phyloP scores from a whole-genome alignment of 805 yeast genomes.

The Maudiozyma saulgeensis region DNA sequence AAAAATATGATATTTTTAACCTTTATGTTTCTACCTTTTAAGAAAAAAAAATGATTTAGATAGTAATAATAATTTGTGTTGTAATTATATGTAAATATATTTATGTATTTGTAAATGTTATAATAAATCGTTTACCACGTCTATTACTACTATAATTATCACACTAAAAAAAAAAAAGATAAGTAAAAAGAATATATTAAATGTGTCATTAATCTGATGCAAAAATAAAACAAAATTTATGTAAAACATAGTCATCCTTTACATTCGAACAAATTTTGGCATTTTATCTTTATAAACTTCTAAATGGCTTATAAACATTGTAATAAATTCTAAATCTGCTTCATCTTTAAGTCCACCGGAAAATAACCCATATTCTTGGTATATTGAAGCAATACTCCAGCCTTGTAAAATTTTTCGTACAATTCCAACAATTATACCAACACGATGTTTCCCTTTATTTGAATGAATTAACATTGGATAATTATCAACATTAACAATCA shows the following conservation, averaged over 20 bases:
- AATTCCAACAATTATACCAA: slow-evolving; percentile 87
- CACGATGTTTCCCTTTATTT: slow-evolving; percentile 94
- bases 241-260: not conserved
- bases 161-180: too few species aligned
- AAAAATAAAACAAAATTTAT: too few species aligned
- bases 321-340: slow-evolving; percentile 83
- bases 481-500: slow-evolving; percentile 54
- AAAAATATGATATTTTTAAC: too few species aligned
- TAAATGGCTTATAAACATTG: slow-evolving; percentile 61
- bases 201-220: too few species aligned
- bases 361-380: slow-evolving; percentile 86
- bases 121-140: too few species aligned
- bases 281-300: slow-evolving; percentile 37
- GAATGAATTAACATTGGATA: slow-evolving; percentile 87
- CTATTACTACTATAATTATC: too few species aligned
- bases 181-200: too few species aligned
- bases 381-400: slow-evolving; percentile 88
- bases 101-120: too few species aligned
- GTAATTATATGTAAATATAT: too few species aligned
- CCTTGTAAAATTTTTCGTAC: slow-evolving; percentile 81
- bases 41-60: too few species aligned
- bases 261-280: slow-evolving; percentile 54
- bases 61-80: too few species aligned
- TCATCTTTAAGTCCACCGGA: slow-evolving; percentile 85
- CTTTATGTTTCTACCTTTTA: too few species aligned